Evolutionary conservation across 306 rosid genomes (phyloP), one percentile per base, ranked within the genome.

Genomic region (Prinsepia uniflora): DNA sequence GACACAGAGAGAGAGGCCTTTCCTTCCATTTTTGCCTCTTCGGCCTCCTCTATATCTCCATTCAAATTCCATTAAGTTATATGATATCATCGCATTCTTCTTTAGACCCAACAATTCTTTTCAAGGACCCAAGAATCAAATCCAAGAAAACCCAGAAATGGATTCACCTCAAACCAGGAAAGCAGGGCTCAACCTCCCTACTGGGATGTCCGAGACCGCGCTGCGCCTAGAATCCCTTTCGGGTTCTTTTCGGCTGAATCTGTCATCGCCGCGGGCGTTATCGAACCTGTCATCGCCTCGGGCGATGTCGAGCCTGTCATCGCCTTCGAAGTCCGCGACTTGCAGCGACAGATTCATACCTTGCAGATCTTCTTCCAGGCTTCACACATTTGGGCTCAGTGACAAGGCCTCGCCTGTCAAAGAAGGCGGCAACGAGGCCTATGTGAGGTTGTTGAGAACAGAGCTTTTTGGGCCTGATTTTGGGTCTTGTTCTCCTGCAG

Each of bases 291-390:
- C 82, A 4, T 80, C 86, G 43, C 68, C 81, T 0, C 86, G 18
- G 62, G 62, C 50, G 61, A 64, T 84, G 13, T 84, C 90, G 2
- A 88, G 78, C 67, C 73, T 84, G 34, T 81, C 88, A 3, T 76
- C 80, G 55, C 80, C 87, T 13, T 87, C 97, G 0, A 88, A 83
- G 63, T 61, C 87, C 12, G 88, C 96, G 0, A 76, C 83, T 0
- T 91, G 97, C 72, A 95, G 99, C 56, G 99, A 95, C 72, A 83
- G 99, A 70, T 95, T 95, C 93, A 95, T 95, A 10, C 99, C 99
- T 0, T 95, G 99, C 72, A 86, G 99, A 65, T 95, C 99, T 0
- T 91, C 97, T 3, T 95, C 99, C 0, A 79, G 99, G 80, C 93
- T 95, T 1, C 96, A 95, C 84, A 89, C 97, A 0, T 95, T 95